Conservation (phyloP, 2,329 filamentous ascomycete genomes). For the Lecanoromycetidae sp. region DNA sequence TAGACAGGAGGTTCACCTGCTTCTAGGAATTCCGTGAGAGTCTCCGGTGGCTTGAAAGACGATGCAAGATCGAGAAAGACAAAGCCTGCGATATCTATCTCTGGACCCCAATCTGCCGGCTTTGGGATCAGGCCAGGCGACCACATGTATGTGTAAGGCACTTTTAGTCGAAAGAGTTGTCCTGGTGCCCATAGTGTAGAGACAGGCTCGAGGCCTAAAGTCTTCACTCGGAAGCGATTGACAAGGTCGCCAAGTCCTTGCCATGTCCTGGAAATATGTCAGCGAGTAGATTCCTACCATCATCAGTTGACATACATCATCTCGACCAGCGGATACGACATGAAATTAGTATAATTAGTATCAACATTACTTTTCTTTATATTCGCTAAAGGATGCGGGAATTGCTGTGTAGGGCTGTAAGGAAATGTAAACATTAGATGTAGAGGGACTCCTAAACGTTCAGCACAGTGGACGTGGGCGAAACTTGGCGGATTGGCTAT, state of each 20-base stretch:
- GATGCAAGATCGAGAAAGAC: constrained; percentile 41
- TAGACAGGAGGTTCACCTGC: constrained; percentile 24
- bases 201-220: constrained; percentile 58
- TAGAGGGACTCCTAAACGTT: constrained; percentile 26
- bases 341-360: constrained; percentile 63
- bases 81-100: constrained; percentile 44
- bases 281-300: neutral
- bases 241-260: constrained; percentile 57
- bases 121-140: constrained; percentile 37
- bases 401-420: constrained; percentile 61
- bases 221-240: constrained; percentile 60
- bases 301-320: constrained; percentile 45
- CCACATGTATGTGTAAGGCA: constrained; percentile 66
- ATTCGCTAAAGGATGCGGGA: constrained; percentile 66
- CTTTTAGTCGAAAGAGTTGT: constrained; percentile 57
- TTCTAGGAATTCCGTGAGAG: constrained; percentile 26
- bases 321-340: constrained; percentile 68
- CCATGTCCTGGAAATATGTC: constrained; percentile 17
- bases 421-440: constrained; percentile 43
- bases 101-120: constrained; percentile 42
- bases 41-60: constrained; percentile 32
- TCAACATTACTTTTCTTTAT: constrained; percentile 63
- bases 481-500: constrained; percentile 31
- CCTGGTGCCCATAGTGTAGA: constrained; percentile 67
- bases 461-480: constrained; percentile 28